Conservation (phyloP, 257 asterid genomes). For the Catharanthus roseus region DNA sequence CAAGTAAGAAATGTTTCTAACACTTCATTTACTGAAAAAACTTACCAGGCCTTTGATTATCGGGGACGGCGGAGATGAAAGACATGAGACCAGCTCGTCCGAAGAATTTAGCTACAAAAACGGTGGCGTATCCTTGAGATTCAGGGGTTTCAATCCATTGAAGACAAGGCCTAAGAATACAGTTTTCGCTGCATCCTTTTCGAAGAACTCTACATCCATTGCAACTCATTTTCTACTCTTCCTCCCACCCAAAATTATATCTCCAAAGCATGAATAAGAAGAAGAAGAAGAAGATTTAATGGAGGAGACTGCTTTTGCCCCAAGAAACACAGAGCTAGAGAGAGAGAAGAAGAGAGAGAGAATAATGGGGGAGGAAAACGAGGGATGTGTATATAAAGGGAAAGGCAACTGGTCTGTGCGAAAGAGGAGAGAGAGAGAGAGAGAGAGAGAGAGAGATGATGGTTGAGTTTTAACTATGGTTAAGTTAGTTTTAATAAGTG, state of each 20-base stretch:
- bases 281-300: background rate
- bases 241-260: too few relatives aligned
- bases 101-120: slow-evolving; percentile 68
- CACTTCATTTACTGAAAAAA: too few relatives aligned
- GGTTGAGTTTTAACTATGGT: slow-evolving; percentile 31
- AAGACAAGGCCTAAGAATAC: slow-evolving; percentile 55
- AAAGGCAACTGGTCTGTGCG: background rate
- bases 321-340: slow-evolving; percentile 20
- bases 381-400: slow-evolving; percentile 28
- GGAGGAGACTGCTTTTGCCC: slow-evolving; percentile 15
- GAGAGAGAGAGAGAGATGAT: too few relatives aligned
- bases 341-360: background rate
- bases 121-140: slow-evolving; percentile 70
- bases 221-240: slow-evolving; percentile 45
- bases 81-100: slow-evolving; percentile 77
- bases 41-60: slow-evolving; percentile 52
- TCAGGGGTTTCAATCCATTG: slow-evolving; percentile 54
- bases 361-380: slow-evolving; percentile 17
- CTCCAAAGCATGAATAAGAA: slow-evolving; percentile 19
- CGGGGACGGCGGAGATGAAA: slow-evolving; percentile 59
- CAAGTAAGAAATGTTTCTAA: too few relatives aligned
- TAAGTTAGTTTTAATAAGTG: slow-evolving; percentile 12
- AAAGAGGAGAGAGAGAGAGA: slow-evolving; percentile 16
- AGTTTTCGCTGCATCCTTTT: slow-evolving; percentile 65
- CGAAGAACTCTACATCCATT: slow-evolving; percentile 74